Base-by-base conservation (phyloP, 345 rosid genomes). In the Acer saccharum region DNA sequence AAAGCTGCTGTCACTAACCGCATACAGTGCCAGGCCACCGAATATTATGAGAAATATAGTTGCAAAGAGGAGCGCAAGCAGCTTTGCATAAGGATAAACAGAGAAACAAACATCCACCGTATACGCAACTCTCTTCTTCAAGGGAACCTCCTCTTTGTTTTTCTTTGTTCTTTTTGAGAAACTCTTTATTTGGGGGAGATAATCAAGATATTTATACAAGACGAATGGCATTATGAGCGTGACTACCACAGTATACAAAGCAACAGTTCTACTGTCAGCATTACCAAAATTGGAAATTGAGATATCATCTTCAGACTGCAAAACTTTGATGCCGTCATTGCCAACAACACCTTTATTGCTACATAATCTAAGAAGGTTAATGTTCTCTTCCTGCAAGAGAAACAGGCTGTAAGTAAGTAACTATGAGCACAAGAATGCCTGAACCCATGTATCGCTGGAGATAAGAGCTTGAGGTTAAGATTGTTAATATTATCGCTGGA, bases 51-150 rank as follows among this genome's bases (percentile, higher is more conserved):
- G 96, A 83, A 89, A 86, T 64, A 90, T 73, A 21, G 98, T 94
- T 2, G 98, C 97, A 16, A 86, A 87, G 75, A 94, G 96, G 29
- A 94, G 98, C 2, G 97, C 96, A 23, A 92, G 93, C 55, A 92
- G 92, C 90, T 94, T 94, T 79, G 97, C 98, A 58, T 86, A 94
- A 65, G 98, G 92, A 86, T 92, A 89, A 69, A 91, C 82, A 65
- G 98, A 94, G 82, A 94, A 92, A 83, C 94, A 92, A 3, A 92
- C 97, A 73, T 94, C 98, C 85, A 94, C 91, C 77, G 74, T 87
- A 81, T 94, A 94, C 65, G 97, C 98, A 82, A 94, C 81, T 83
- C 96, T 89, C 93, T 92, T 94, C 91, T 88, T 90, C 82, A 94
- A 66, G 12, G 97, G 92, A 86, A 87, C 93, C 72, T 89, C 98